phyloP scores from a whole-genome alignment of 768 basidiomycete species.

The Boletus rex-veris region DNA sequence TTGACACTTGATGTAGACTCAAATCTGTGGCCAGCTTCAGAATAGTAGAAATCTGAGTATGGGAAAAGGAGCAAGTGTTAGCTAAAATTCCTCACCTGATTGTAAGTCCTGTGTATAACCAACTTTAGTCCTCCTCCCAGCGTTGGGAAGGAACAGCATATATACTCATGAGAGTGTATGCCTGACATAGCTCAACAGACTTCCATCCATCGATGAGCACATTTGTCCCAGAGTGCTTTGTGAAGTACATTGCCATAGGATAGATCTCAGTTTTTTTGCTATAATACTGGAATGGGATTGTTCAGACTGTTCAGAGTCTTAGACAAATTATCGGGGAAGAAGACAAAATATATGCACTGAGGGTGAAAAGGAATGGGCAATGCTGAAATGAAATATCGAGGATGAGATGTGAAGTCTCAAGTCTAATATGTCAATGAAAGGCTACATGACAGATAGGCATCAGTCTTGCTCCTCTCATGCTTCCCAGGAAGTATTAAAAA shows the following conservation, averaged over 20 bases:
- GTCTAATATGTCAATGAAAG: conserved; percentile 75
- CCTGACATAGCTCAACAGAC: conserved; percentile 86
- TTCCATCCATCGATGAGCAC: conserved; percentile 79
- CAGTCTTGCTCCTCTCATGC: background rate
- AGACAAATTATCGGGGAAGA: background rate
- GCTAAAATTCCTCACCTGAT: conserved; percentile 48
- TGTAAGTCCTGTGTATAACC: conserved; percentile 85
- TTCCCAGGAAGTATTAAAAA: too few species aligned
- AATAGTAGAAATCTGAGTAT: too few species aligned
- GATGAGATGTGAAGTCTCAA: conserved; percentile 77
- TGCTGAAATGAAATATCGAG: conserved; percentile 73
- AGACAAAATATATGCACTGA: background rate
- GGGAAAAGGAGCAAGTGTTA: too few species aligned
- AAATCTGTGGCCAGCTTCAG: conserved; percentile 81
- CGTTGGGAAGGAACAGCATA: conserved; percentile 74
- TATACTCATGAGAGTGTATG: conserved; percentile 83
- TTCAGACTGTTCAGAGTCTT: conserved; percentile 50
- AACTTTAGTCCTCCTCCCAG: conserved; percentile 90
- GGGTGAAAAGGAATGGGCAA: conserved; percentile 88
- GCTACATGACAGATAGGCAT: conserved; percentile 25
- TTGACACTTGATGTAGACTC: conserved; percentile 70
- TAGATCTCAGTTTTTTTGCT: conserved; percentile 79
- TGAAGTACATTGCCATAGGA: conserved; percentile 86
- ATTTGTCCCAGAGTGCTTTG: conserved; percentile 76
- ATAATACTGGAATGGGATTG: conserved; percentile 83